Base-by-base conservation (phyloP, 1,284 basidiomycete genomes). In the Malassezia cuniculi region DNA sequence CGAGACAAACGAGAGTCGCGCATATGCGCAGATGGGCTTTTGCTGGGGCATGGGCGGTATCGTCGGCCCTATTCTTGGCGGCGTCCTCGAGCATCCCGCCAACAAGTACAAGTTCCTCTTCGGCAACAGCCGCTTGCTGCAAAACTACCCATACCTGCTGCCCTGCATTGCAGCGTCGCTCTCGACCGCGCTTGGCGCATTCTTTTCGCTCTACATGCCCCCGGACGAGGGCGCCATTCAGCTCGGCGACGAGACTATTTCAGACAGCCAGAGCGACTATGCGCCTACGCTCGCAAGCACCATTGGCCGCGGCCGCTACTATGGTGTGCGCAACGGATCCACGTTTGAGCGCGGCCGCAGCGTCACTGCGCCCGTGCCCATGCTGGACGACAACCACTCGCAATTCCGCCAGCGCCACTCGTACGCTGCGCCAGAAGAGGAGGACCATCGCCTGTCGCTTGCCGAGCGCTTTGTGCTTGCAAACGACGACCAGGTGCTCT, bases 11-110 rank as follows among this genome's bases (percentile, higher is more conserved):
- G 87, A 93, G 69, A 84, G 83, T 24, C 76, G 85, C 52, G 89
- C 89, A 11, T 93, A 93, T 65, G 85, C 85, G 32, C 83, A 89
- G 51, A 74, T 94, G 36, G 87, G 86, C 15, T 93, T 93, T 69
- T 85, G 80, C 51, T 94, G 89, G 89, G 89, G 87, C 48, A 78
- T 94, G 60, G 89, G 89, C 50, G 87, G 86, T 76, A 69, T 69
- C 47, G 45, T 66, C 31, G 84, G 77, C 74, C 32, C 83, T 27
- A 83, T 85, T 20, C 71, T 86, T 34, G 74, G 72, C 30, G 81
- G 82, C 77, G 48, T 56, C 71, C 56, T 53, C 39, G 37, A 45
- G 32, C 57, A 65, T 43, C 87, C 89, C 2, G 81, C 78, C 0
- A 72, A 74, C 40, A 93, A 90, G 65, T 89, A 82, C 77, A 82